Base-by-base conservation (phyloP, 164 flowering plant genomes). In the Magnolia kwangsiensis region DNA sequence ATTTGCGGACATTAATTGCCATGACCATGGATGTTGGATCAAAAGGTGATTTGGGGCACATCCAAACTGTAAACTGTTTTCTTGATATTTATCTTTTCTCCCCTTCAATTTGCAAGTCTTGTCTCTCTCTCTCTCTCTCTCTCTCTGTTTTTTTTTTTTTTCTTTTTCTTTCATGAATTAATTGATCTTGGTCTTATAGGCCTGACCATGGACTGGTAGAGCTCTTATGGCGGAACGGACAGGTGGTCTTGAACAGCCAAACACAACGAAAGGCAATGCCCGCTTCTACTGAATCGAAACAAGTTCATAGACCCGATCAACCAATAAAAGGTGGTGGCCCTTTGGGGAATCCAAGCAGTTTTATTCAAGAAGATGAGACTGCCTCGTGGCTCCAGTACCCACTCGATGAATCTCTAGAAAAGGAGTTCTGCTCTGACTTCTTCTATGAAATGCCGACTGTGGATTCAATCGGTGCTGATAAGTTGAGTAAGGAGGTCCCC, bases 211-310 rank as follows among this genome's bases (percentile, higher is more conserved):
- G 84, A 73, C 83, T 89, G 4, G 86, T 81, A 50, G 95, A 90
- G 88, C 85, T 90, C 9, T 45, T 89, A 77, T 90, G 92, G 92
- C 76, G 74, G 79, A 88, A 90, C 80, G 94, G 94, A 20, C 91
- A 89, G 72, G 90, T 90, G 50, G 89, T 90, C 19, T 65, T 86
- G 69, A 84, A 85, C 24, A 86, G 89, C 80, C 91, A 90, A 80
- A 84, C 80, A 4, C 82, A 83, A 24, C 74, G 83, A 71, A 88
- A 85, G 75, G 79, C 80, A 69, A 61, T 74, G 27, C 71, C 65
- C 4, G 67, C n/a, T n/a, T 49, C 75, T n/a, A 76, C 71, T 70
- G 88, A 84, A 18, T 69, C 73, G 14, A 82, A 77, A 77, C 87
- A 82, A 72, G 58, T 73, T 63, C 78, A 79, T 14, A 82, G 81